phyloP scores from a whole-genome alignment of 768 basidiomycete genomes.

The Suillus luteus region DNA sequence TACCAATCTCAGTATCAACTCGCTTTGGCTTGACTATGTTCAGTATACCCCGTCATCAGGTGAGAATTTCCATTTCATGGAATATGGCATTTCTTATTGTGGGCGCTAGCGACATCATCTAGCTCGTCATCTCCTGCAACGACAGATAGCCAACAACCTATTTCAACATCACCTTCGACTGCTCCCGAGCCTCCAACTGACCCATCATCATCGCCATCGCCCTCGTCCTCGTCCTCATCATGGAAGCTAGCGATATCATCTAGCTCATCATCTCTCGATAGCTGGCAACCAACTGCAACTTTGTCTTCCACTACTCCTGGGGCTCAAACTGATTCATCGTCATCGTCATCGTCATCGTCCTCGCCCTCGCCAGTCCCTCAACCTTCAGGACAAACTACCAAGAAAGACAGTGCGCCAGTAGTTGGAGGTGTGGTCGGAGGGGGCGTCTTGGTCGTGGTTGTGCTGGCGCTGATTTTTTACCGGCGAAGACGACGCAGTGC shows the following conservation, averaged over 20 bases:
- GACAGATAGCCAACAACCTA: no score
- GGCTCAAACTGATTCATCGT: background rate
- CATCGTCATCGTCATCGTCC: background rate
- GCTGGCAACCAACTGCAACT: background rate
- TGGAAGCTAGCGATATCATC: background rate
- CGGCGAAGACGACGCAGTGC: background rate
- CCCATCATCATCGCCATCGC: background rate
- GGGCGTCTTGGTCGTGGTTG: background rate
- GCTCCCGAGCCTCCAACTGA: background rate
- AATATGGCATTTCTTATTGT: background rate
- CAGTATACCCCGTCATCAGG: constrained; percentile 8
- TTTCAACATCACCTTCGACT: background rate
- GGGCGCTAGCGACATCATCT: background rate
- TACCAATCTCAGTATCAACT: constrained; percentile 1
- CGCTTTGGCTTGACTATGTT: constrained; percentile 13
- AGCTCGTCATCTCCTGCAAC: no score
- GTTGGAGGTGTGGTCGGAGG: constrained; percentile 7
- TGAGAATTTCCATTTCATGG: background rate
- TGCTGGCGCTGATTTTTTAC: background rate
- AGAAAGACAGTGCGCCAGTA: background rate
- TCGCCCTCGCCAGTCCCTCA: background rate
- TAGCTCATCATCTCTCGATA: background rate
- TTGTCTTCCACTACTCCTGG: background rate
- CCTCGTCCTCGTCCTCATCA: no score
- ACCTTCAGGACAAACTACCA: background rate